These are phyloP conservation scores for Phytophthora sp. DNA, from an alignment of 352 stramenopile genomes.

Conservation along the genomic window DNA sequence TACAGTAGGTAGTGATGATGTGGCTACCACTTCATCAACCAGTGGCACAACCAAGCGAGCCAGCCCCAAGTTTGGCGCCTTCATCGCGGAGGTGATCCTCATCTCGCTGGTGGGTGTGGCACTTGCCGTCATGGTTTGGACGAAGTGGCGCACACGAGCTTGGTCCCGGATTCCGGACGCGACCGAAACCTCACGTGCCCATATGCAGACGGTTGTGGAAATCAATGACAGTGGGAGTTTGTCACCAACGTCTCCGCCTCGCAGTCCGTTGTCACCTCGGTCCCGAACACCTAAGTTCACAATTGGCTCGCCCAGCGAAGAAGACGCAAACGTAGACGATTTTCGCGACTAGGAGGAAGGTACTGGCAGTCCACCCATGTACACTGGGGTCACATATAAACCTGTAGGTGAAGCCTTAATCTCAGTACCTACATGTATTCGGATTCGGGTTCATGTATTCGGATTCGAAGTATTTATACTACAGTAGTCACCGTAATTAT, in stretches of 20 bases:
- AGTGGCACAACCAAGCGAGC: conserved; percentile 16
- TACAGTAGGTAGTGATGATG: conserved; percentile 1
- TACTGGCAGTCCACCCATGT: no score
- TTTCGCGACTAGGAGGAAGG: conserved; percentile 23
- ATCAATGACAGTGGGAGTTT: conserved; percentile 22
- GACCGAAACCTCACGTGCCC: conserved; percentile 34
- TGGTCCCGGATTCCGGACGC: conserved; percentile 60
- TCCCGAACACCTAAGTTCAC: conserved; percentile 48
- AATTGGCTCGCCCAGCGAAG: conserved; percentile 50
- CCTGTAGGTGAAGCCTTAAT: no score
- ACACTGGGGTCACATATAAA: no score
- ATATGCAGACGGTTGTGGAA: conserved; percentile 29
- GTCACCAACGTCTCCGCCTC: conserved; percentile 22
- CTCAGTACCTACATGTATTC: no score
- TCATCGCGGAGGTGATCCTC: conserved; percentile 59
- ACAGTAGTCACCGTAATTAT: no score
- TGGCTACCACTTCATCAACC: conserved; percentile 5
- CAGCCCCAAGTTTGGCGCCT: conserved; percentile 35
- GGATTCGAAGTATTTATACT: no score
- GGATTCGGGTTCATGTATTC: no score
- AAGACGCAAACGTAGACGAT: conserved; percentile 43
- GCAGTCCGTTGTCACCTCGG: conserved; percentile 39
- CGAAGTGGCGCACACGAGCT: conserved; percentile 55
- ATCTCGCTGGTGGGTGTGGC: conserved; percentile 66
- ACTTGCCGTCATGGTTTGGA: conserved; percentile 54